Evolutionary conservation across 108 stramenopile genomes (phyloP).

Genomic region (Aurantiochytrium sp.): DNA sequence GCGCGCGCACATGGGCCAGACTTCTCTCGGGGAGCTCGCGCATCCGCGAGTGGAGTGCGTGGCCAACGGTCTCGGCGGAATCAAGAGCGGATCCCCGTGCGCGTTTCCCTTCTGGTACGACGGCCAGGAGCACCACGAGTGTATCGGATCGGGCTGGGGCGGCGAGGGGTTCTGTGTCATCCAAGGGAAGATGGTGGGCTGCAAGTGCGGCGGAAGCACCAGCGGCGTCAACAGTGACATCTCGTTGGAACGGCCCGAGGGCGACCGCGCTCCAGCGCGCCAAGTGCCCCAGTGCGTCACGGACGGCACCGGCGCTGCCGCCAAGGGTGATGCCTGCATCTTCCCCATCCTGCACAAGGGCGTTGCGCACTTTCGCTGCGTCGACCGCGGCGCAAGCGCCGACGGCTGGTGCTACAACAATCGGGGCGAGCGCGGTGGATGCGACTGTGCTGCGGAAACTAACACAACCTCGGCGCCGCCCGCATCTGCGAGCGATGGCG

Average conservation of each 20-base stretch:
- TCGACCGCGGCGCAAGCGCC: neutral
- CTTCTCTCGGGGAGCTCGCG: neutral
- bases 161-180: neutral
- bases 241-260: too few relatives aligned
- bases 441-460: neutral
- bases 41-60: neutral
- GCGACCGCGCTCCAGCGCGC: too few relatives aligned
- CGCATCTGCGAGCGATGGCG: neutral
- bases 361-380: neutral
- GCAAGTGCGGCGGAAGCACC: neutral
- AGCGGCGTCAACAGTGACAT: too few relatives aligned
- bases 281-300: neutral
- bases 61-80: neutral
- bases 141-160: neutral
- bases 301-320: neutral
- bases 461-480: neutral
- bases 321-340: neutral
- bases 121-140: neutral
- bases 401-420: conserved; percentile 21
- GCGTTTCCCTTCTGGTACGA: neutral
- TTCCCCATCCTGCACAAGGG: neutral
- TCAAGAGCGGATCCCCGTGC: neutral
- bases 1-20: neutral
- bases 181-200: neutral
- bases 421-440: neutral